Base-by-base conservation (phyloP, 768 basidiomycete genomes). In the Suillus variegatus region DNA sequence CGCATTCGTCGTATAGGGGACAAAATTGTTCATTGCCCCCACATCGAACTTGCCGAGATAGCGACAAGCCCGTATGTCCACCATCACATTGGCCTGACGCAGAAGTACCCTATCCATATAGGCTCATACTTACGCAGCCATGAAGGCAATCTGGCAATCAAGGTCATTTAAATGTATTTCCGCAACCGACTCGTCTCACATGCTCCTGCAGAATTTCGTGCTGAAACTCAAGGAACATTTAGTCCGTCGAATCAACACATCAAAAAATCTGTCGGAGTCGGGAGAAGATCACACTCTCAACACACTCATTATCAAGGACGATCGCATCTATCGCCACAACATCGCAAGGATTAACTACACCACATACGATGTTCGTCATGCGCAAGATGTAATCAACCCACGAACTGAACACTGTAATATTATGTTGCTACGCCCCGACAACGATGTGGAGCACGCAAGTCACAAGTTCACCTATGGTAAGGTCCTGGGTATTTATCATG, bases 261-360 rank as follows among this genome's bases (percentile, higher is more conserved):
- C 47, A 1, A 49, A 3, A 10, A 13, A 22, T 13, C 4, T 13
- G 0, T 22, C 4, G 3, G 10, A 5, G 4, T 49, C 5, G 9
- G 64, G 43, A 18, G 20, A 77, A 82, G 58, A 80, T 82, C 60
- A 65, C 81, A 4, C 65, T 81, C 5, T 79, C 81, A 72, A 81
- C 9, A 12, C 28, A 12, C 12, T 63, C 36, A 18, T 36, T 35
- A 6, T 22, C 2, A 49, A 49, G 47, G 47, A 49, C 12, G 22
- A 49, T n/a, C 4, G 10, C 4, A n/a, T 46, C 4, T 52, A 64
- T 16, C 5, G 7, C 13, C 64, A 64, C 13, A 41, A 61, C 10
- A 12, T 64, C 44, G 2, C 25, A 0, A 28, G 56, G 14, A 2
- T 64, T 6, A 60, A 64, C 10, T 64, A 46, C n/a, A 64, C 64